phyloP scores from a whole-genome alignment of 371 early-diverging fungal genomes.

The Actinomortierella ambigua region DNA sequence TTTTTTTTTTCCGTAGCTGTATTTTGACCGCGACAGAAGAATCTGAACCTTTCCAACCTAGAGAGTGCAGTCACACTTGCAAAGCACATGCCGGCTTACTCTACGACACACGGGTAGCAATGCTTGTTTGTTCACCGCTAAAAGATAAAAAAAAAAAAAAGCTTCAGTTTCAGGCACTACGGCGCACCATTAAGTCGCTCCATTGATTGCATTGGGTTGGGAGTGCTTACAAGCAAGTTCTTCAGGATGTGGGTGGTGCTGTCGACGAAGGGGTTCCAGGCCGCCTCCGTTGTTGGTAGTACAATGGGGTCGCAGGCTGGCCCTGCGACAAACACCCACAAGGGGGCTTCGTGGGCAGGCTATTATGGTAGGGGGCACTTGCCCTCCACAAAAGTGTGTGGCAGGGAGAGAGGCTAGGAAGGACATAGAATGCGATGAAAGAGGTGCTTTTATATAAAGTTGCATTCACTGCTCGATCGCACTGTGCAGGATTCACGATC shows the following conservation, averaged over 20 bases:
- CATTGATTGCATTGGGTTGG: background rate
- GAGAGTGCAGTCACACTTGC: conserved; percentile 12
- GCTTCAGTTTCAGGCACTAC: no score
- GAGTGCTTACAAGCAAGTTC: conserved; percentile 8
- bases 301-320: conserved; percentile 14
- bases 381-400: no score
- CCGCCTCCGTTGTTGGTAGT: conserved; percentile 10
- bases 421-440: no score
- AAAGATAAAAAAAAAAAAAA: conserved; percentile 5
- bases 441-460: no score
- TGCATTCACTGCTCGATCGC: no score
- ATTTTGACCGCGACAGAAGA: conserved; percentile 6
- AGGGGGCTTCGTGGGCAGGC: no score
- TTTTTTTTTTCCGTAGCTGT: conserved; percentile 5
- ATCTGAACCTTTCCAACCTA: conserved; percentile 3
- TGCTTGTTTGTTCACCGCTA: conserved; percentile 8
- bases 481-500: no score
- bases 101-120: conserved; percentile 10
- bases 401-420: no score
- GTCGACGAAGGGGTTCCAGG: conserved; percentile 8
- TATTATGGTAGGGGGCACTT: no score
- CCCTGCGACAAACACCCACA: conserved; percentile 11
- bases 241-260: conserved; percentile 9
- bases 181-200: no score
- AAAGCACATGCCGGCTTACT: conserved; percentile 11